Evolutionary conservation across 495 filamentous ascomycete genomes (phyloP), one percentile per base, ranked within the genome.

Genomic region (Delitschia confertaspora): DNA sequence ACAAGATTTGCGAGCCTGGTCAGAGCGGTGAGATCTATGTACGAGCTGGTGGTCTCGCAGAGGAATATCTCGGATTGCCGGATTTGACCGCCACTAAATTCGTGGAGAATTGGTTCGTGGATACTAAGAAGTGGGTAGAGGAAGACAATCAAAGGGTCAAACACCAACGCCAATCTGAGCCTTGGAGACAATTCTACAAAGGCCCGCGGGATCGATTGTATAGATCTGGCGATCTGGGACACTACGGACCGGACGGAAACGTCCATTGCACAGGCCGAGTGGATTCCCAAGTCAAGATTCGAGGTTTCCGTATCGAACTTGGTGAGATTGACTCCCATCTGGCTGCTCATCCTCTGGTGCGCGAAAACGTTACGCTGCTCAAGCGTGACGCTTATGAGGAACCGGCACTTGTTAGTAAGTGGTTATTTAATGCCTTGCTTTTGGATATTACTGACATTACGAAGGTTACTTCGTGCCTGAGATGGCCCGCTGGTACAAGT

Each of bases 261-360:
- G 69, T 71, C 3, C 66, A 65, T 23, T 67, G 65, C 35, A 63
- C 62, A 11, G 88, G 88, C 14, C 76, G 91, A 36, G 83, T 78
- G 7, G 91, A 98, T 56, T 74, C 85, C 53, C 91, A 96, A 55
- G 82, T 94, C 59, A 95, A 95, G 68, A 93, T 96, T 49, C 81
- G 89, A 37, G 89, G 89, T 4, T 95, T 96, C 69, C 73, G 89
- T 38, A 93, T 96, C 53, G 89, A 96, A 63, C 79, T 96, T 20
- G 84, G 83, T 47, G 91, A 96, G 40, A 95, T 95, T 44, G 88
- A 96, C 59, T 88, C 75, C 27, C 79, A 88, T 55, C 68, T 95
- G 14, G 80, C 78, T 30, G 75, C 81, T 31, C 78, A 93, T 61
- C 78, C 79, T 4, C 62, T 95, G 3, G 75, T 96, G 4, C 67